Percentiles rank a stretch among this genome's conserved stretches.
Evolutionary conservation across 257 asterid species (phyloP).

Genomic region (Penstemon newberryi): DNA sequence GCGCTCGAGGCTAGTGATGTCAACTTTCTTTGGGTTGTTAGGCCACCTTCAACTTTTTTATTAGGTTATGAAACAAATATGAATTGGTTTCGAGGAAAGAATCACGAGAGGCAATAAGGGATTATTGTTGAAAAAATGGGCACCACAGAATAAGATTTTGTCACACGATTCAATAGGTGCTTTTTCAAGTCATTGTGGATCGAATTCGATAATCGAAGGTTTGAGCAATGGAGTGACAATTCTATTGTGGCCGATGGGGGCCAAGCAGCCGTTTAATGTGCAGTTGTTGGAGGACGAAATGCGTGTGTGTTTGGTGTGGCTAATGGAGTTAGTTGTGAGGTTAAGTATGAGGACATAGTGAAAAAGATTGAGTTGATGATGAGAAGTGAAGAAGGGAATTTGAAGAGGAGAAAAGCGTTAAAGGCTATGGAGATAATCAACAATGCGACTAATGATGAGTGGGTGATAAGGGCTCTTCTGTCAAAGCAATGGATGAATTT

Average conservation of each 20-base stretch:
- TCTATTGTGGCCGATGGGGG: slow-evolving; percentile 65
- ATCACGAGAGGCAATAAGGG: slow-evolving; percentile 5
- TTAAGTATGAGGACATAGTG: slow-evolving; percentile 43
- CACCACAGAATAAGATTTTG: too few species aligned
- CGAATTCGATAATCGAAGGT: slow-evolving; percentile 69
- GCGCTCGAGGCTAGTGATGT: slow-evolving; percentile 32
- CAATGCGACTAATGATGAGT: slow-evolving; percentile 43
- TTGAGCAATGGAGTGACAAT: slow-evolving; percentile 49
- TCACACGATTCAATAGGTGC: slow-evolving; percentile 23
- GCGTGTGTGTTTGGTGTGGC: slow-evolving; percentile 64
- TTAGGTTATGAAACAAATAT: background rate
- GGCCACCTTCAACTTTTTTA: slow-evolving; percentile 19
- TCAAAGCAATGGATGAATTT: slow-evolving; percentile 53
- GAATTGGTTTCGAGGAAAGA: slow-evolving; percentile 28
- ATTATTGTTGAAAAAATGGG: too few species aligned
- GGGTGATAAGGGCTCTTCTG: slow-evolving; percentile 45
- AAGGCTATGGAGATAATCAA: slow-evolving; percentile 37
- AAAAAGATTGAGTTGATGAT: slow-evolving; percentile 55
- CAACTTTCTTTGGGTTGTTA: slow-evolving; percentile 38
- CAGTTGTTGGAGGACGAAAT: slow-evolving; percentile 49
- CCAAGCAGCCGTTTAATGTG: slow-evolving; percentile 60
- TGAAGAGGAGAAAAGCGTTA: slow-evolving; percentile 37
- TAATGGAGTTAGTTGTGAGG: slow-evolving; percentile 54
- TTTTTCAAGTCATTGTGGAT: slow-evolving; percentile 60
- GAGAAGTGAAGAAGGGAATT: slow-evolving; percentile 13